Percentiles rank a stretch among this genome's conserved stretches.
phyloP scores from a whole-genome alignment of 2,329 filamentous ascomycete genomes.

The Aureobasidium uvarum region DNA sequence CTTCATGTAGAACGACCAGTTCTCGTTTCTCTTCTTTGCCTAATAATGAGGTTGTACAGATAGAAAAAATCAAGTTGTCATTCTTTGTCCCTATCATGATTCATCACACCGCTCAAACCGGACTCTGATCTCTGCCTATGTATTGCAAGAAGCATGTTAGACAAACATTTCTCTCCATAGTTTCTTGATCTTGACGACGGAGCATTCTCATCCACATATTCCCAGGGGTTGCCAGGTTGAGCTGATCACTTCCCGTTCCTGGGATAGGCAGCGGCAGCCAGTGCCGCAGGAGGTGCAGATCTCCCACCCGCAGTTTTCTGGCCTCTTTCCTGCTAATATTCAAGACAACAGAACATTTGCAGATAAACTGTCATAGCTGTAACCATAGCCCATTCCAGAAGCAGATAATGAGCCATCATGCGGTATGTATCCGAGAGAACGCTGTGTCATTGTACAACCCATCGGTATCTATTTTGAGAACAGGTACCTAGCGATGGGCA shows the following conservation, averaged over 20 bases:
- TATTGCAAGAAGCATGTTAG: neutral
- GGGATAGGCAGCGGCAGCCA: neutral
- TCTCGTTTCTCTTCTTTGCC: neutral
- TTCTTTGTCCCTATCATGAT: neutral
- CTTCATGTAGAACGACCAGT: constrained; percentile 65
- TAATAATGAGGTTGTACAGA: constrained; percentile 22
- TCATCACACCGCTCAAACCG: neutral
- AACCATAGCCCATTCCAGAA: neutral
- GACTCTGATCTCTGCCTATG: neutral
- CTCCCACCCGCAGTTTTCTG: neutral
- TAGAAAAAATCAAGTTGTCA: constrained; percentile 19
- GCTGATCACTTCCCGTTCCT: constrained; percentile 20
- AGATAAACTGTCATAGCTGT: neutral
- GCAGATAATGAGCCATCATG: neutral
- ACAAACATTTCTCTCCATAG: neutral
- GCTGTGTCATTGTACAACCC: neutral
- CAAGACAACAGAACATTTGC: neutral
- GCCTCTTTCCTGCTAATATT: neutral
- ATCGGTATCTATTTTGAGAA: constrained; percentile 12
- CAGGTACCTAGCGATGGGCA: neutral
- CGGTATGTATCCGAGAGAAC: neutral
- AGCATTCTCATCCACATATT: neutral
- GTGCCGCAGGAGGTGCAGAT: constrained; percentile 9
- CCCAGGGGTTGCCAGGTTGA: neutral
- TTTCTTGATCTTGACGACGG: neutral